Evolutionary conservation across 805 yeast species (phyloP), one percentile per base, ranked within the genome.

Genomic region (Candida arabinofermentans): DNA sequence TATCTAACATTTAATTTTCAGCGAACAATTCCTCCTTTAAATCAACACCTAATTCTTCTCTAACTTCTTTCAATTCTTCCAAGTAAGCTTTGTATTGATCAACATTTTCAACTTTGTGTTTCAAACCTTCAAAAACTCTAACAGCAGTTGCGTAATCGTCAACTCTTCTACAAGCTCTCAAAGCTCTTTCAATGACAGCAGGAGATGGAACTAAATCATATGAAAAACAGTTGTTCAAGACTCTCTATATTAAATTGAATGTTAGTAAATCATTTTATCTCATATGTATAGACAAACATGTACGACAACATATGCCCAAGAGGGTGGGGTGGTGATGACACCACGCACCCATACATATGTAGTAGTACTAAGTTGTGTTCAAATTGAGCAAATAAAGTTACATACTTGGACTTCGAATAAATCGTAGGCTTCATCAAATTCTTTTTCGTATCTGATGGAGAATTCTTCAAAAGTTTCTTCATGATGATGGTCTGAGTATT

Each of bases 121-220:
- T 87, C 66, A 93, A 79, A 54, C 95, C 98, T 76, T 91, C 99
- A 60, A 93, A 93, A 43, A 95, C 96, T 74, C 99, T 86, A 55
- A 89, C 93, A 42, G 99, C 99, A 46, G 98, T 90, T 48, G 99
- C 96, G 72, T 87, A 87, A 74, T 93, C 99, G 71, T 93, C 88
- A 55, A 93, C 98, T 73, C 98, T 87, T 82, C 99, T 90, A 58
- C 97, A 90, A 36, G 99, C 99, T 72, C 86, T 82, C 64, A 93
- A 77, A 37, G 99, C 99, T 71, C 85, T 86, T 71, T 87, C 96
- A 62, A 93, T 77, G 49, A 93, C 98, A 48, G 85, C 79, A 54
- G 99, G 99, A 24, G 99, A 91, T 54, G 99, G 99, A 43, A 93
- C 99, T 69, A 93, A 80, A 72, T 93, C 99, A 75, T 93, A 93